phyloP scores from a whole-genome alignment of 1,139 yeast species.

The Candida tunisiensis region DNA sequence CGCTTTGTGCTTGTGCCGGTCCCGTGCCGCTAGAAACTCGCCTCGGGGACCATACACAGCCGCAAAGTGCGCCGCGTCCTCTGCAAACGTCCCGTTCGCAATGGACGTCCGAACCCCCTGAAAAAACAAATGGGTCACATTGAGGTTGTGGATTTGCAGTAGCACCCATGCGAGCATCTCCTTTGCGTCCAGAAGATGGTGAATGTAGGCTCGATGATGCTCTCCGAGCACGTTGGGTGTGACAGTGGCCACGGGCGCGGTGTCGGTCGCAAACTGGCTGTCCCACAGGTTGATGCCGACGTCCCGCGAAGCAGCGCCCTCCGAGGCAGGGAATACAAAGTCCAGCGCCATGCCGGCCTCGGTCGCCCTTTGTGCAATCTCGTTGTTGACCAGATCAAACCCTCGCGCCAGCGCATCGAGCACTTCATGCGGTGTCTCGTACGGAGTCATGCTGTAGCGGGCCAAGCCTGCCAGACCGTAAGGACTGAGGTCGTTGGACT shows the following conservation, averaged over 20 bases:
- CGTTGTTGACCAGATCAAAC: constrained; percentile 19
- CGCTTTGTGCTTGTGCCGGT: constrained; percentile 5
- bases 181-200: constrained; percentile 22
- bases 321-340: constrained; percentile 10
- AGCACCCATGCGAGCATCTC: constrained; percentile 27
- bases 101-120: constrained; percentile 16
- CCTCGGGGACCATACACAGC: constrained; percentile 11
- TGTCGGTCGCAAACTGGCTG: constrained; percentile 14
- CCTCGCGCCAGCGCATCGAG: constrained; percentile 16
- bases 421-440: constrained; percentile 18
- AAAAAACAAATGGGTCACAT: constrained; percentile 14
- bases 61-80: constrained; percentile 10
- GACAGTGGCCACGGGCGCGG: constrained; percentile 10
- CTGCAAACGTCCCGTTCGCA: constrained; percentile 14
- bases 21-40: constrained; percentile 6
- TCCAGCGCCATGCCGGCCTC: constrained; percentile 24
- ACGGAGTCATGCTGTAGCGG: constrained; percentile 10
- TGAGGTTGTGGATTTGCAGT: constrained; percentile 22
- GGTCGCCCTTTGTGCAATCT: constrained; percentile 15
- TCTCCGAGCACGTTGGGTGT: constrained; percentile 7
- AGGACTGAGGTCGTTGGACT: too few relatives aligned
- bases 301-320: constrained; percentile 3
- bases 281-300: constrained; percentile 20
- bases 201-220: constrained; percentile 23
- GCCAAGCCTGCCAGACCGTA: too few relatives aligned